phyloP scores from a whole-genome alignment of 345 rosid species.

The Citrus hindsii region DNA sequence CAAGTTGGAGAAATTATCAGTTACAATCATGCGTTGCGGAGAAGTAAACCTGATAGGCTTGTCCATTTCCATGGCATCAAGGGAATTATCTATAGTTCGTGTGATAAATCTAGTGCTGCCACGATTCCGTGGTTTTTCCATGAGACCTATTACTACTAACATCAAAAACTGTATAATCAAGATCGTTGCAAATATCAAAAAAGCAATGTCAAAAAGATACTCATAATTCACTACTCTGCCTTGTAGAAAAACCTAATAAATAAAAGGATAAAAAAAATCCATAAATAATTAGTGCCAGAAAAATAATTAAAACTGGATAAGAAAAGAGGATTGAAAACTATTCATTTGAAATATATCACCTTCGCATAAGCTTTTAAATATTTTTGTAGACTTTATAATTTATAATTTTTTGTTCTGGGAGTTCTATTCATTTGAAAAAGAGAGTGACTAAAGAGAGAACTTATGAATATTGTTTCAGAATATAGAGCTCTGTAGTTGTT shows the following conservation, averaged over 20 bases:
- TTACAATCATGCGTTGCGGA: constrained; percentile 10
- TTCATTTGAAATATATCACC: too few species aligned
- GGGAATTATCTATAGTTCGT: constrained; percentile 7
- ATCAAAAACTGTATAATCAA: neutral
- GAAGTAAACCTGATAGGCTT: constrained; percentile 18
- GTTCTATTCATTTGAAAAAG: too few species aligned
- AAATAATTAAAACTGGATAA: too few species aligned
- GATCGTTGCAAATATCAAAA: neutral
- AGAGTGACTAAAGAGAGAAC: neutral
- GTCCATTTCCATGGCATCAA: constrained; percentile 13
- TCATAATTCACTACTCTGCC: neutral
- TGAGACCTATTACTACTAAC: neutral
- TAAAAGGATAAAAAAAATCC: too few species aligned
- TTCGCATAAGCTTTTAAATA: too few species aligned
- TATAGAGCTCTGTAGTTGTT: neutral
- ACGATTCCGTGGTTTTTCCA: neutral
- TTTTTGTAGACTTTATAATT: too few species aligned
- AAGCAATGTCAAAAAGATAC: neutral
- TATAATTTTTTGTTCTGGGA: too few species aligned
- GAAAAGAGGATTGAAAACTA: too few species aligned
- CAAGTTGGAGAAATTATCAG: neutral
- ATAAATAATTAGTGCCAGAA: too few species aligned
- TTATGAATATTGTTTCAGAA: neutral
- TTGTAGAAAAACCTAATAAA: too few species aligned
- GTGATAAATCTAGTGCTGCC: neutral